Conservation (phyloP, 2,329 filamentous ascomycete species). For the Cytospora leucostoma region DNA sequence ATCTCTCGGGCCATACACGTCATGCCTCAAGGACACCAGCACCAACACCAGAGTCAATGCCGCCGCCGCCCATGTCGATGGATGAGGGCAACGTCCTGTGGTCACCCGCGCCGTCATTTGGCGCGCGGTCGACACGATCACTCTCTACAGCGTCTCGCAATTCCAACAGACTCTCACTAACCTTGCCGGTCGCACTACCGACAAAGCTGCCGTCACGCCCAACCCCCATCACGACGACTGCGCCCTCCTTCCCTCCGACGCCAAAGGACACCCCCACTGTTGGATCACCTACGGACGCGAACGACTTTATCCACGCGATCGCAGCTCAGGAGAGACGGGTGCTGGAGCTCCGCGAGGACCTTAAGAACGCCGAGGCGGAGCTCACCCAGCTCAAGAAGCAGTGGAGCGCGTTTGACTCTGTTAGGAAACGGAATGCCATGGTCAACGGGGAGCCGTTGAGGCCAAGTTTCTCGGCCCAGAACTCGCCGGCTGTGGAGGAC, state of each 20-base stretch:
- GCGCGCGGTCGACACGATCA: slow-evolving; percentile 52
- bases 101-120: slow-evolving; percentile 37
- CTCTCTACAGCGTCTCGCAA: slow-evolving; percentile 55
- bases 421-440: slow-evolving; percentile 71
- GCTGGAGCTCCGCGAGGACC: slow-evolving; percentile 85
- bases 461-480: slow-evolving; percentile 36
- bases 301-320: slow-evolving; percentile 81
- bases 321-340: slow-evolving; percentile 90
- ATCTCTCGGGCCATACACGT: slow-evolving; percentile 19
- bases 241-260: slow-evolving; percentile 51
- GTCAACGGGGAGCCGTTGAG: slow-evolving; percentile 64
- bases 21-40: slow-evolving; percentile 32
- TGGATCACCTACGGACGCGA: slow-evolving; percentile 55
- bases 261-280: slow-evolving; percentile 48
- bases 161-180: slow-evolving; percentile 61
- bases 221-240: slow-evolving; percentile 47
- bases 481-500: slow-evolving; percentile 21
- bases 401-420: slow-evolving; percentile 76
- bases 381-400: slow-evolving; percentile 77
- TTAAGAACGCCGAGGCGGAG: slow-evolving; percentile 79
- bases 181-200: slow-evolving; percentile 60
- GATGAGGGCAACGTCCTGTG: slow-evolving; percentile 38
- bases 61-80: slow-evolving; percentile 41
- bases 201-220: slow-evolving; percentile 55
- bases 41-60: slow-evolving; percentile 39